phyloP scores from a whole-genome alignment of 305 asterid genomes.

The Solanum hybrid region DNA sequence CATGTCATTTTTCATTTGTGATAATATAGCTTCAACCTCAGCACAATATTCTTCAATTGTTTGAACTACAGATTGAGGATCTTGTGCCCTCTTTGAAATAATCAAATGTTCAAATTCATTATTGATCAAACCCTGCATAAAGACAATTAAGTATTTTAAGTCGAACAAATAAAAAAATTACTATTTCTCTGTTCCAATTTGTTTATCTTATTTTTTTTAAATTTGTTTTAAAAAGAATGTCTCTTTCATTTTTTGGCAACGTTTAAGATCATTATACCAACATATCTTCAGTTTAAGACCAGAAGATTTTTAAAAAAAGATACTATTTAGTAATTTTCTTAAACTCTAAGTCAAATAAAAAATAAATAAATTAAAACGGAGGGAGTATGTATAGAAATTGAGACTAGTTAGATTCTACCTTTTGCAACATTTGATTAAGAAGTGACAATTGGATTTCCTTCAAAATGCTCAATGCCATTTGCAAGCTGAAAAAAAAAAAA shows the following conservation, averaged over 20 bases:
- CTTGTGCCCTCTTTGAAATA: neutral
- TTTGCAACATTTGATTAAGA: neutral
- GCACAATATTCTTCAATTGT: neutral
- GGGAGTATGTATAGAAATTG: neutral
- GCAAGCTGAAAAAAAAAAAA: neutral
- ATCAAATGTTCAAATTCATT: neutral
- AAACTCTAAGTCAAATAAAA: neutral
- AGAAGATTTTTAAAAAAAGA: accelerated
- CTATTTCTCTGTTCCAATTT: neutral
- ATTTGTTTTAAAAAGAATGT: neutral
- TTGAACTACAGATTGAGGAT: neutral
- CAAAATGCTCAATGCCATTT: neutral
- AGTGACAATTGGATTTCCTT: neutral
- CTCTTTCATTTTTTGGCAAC: neutral
- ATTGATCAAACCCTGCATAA: neutral
- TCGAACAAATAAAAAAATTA: neutral
- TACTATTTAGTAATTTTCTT: neutral
- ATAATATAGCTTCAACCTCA: neutral
- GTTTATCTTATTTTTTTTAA: neutral
- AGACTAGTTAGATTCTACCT: neutral
- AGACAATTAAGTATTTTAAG: neutral
- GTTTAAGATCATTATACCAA: neutral
- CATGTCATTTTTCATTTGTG: neutral
- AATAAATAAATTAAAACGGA: neutral
- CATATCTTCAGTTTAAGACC: neutral